Percentiles rank a stretch among this genome's conserved stretches.
phyloP scores from a whole-genome alignment of 805 yeast genomes.

The Ogataea salicorniae region DNA sequence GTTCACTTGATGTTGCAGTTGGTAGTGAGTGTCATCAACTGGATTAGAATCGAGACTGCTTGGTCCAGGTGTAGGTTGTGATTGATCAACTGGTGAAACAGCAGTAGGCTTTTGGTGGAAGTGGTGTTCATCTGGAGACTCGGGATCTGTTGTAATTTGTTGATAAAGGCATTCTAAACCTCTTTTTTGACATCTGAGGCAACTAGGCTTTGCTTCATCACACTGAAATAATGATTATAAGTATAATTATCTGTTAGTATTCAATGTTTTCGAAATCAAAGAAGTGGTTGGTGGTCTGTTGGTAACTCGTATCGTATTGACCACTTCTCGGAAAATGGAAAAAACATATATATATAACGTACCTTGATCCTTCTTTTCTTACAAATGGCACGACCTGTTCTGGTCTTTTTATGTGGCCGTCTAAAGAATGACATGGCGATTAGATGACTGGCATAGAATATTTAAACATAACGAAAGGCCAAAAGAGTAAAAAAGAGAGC shows the following conservation, averaged over 20 bases:
- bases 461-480: neutral
- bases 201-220: conserved; percentile 21
- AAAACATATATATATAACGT: conserved; percentile 5
- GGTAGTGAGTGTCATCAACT: too few relatives aligned
- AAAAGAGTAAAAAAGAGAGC: neutral
- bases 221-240: conserved; percentile 10
- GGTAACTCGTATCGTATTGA: too few relatives aligned
- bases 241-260: neutral
- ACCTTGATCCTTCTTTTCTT: conserved; percentile 22
- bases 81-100: too few relatives aligned
- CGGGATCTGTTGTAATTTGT: neutral
- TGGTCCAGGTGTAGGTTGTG: too few relatives aligned
- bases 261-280: neutral
- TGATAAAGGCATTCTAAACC: conserved; percentile 15
- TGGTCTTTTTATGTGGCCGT: conserved; percentile 23
- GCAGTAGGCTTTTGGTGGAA: too few relatives aligned
- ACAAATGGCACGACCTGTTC: conserved; percentile 22
- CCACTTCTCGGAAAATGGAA: too few relatives aligned
- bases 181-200: conserved; percentile 20
- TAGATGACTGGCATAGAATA: neutral
- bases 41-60: too few relatives aligned
- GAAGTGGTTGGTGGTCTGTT: neutral
- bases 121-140: too few relatives aligned
- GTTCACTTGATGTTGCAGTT: too few relatives aligned
- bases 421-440: conserved; percentile 15